phyloP scores from a whole-genome alignment of 1,139 yeast species.

The Debaryomyces psychrophilus region DNA sequence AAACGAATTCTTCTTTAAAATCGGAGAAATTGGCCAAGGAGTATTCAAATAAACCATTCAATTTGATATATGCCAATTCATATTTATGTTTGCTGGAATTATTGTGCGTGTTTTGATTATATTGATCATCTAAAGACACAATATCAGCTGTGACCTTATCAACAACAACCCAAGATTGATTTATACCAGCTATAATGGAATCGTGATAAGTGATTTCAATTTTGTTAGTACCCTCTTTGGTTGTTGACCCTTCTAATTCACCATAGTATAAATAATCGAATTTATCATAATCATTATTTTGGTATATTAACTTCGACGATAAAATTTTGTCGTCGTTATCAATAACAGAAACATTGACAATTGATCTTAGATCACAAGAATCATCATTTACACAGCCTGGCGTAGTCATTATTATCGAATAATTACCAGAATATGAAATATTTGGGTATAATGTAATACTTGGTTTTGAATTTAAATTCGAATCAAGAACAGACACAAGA shows the following conservation, averaged over 20 bases:
- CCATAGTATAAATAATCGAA: constrained; percentile 81
- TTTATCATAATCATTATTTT: constrained; percentile 77
- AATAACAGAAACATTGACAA: constrained; percentile 72
- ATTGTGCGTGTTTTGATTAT: constrained; percentile 33
- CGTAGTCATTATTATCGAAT: constrained; percentile 71
- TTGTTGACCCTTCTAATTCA: constrained; percentile 52
- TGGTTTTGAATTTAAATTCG: constrained; percentile 24
- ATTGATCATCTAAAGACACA: constrained; percentile 50
- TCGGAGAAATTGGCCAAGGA: constrained; percentile 67
- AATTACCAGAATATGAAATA: constrained; percentile 73
- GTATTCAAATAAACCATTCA: constrained; percentile 85
- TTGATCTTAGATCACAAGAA: constrained; percentile 72
- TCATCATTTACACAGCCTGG: constrained; percentile 81
- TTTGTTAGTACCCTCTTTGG: constrained; percentile 48
- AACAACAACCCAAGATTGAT: constrained; percentile 64
- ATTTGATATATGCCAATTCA: constrained; percentile 32
- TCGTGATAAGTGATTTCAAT: constrained; percentile 49
- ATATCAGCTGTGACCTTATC: constrained; percentile 66
- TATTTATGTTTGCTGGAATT: constrained; percentile 16
- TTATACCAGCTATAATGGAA: constrained; percentile 28
- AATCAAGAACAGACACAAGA: constrained; percentile 26
- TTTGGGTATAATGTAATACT: constrained; percentile 70
- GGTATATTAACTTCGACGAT: constrained; percentile 56
- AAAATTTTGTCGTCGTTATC: constrained; percentile 50
- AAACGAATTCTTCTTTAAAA: constrained; percentile 37